Evolutionary conservation across 2,329 filamentous ascomycete genomes (phyloP).

Genomic region (Basipetospora sp.): DNA sequence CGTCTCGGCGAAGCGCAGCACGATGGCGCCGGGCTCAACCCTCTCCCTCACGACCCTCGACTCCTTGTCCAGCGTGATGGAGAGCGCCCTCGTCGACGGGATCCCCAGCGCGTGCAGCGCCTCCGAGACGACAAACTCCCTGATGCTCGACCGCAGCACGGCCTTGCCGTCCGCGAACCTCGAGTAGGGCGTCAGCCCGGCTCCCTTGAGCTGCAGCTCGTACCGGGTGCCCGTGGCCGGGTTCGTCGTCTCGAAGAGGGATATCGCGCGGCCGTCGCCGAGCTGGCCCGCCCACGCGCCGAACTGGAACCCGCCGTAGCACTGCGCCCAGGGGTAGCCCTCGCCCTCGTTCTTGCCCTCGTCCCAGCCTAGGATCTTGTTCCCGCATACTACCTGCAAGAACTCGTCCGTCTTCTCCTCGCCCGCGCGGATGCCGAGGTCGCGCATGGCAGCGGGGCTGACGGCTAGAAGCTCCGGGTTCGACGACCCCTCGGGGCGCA

Average conservation of each 20-base stretch:
- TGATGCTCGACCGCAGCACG: conserved; percentile 78
- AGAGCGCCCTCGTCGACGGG: conserved; percentile 72
- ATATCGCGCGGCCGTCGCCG: conserved; percentile 87
- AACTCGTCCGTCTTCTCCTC: conserved; percentile 64
- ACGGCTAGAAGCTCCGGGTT: conserved; percentile 69
- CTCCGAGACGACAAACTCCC: conserved; percentile 89
- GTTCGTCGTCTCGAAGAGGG: conserved; percentile 78
- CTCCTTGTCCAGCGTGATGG: conserved; percentile 62
- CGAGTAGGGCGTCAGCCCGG: conserved; percentile 84
- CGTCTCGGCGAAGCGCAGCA: conserved; percentile 75
- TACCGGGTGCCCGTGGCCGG: conserved; percentile 57
- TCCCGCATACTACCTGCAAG: conserved; percentile 62
- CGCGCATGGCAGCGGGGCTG: conserved; percentile 61
- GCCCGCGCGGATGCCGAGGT: conserved; percentile 58
- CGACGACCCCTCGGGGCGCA: conserved; percentile 60
- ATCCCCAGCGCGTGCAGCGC: conserved; percentile 72
- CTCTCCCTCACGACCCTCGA: conserved; percentile 62
- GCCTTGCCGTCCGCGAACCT: conserved; percentile 93
- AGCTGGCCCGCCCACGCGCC: conserved; percentile 93
- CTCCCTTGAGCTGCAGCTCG: conserved; percentile 88
- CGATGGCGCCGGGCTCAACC: conserved; percentile 80
- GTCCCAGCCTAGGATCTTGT: conserved; percentile 67
- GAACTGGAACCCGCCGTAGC: conserved; percentile 73
- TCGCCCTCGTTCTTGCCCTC: conserved; percentile 43
- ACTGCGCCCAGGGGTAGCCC: conserved; percentile 95